These are phyloP conservation scores for Verticillium nubilum DNA, from an alignment of 2,329 filamentous ascomycete species.

Conservation along the genomic window DNA sequence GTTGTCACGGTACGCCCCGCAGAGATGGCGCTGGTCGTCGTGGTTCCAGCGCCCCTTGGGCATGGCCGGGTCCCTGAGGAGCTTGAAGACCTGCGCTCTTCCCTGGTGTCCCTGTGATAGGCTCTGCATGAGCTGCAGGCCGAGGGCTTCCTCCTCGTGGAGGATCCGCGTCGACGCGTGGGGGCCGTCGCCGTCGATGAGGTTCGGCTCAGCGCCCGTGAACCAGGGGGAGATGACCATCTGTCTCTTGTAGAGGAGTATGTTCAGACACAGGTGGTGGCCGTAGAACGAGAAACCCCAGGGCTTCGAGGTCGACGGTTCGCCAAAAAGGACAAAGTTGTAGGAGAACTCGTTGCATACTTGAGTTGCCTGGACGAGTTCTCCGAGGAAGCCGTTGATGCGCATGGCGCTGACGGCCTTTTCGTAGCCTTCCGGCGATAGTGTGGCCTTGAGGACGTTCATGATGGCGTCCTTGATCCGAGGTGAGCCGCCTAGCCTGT, in stretches of 20 bases:
- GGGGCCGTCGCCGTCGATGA: conserved; percentile 57
- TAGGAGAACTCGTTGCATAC: conserved; percentile 74
- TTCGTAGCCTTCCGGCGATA: conserved; percentile 65
- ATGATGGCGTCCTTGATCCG: conserved; percentile 44
- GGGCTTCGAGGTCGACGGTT: conserved; percentile 47
- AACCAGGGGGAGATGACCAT: conserved; percentile 71
- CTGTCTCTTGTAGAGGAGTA: conserved; percentile 58
- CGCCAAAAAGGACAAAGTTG: conserved; percentile 68
- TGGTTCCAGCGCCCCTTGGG: conserved; percentile 68
- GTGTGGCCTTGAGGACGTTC: conserved; percentile 47
- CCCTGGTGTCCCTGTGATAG: conserved; percentile 39
- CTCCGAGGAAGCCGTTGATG: conserved; percentile 69
- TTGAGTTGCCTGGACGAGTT: conserved; percentile 53
- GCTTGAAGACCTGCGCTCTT: conserved; percentile 50
- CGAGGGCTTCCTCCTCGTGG: conserved; percentile 56
- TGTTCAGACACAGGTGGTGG: conserved; percentile 70
- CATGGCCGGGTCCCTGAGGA: conserved; percentile 62
- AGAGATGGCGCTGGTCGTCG: conserved; percentile 73
- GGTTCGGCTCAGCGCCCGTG: conserved; percentile 73
- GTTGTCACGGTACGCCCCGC: conserved; percentile 75
- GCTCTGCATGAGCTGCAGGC: conserved; percentile 65
- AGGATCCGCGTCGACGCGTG: conserved; percentile 62
- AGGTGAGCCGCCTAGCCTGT: conserved; percentile 39
- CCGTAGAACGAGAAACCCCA: conserved; percentile 77
- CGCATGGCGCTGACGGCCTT: conserved; percentile 67